Conservation (phyloP, 2,329 filamentous ascomycete genomes). For the Fonsecaea nubica region DNA sequence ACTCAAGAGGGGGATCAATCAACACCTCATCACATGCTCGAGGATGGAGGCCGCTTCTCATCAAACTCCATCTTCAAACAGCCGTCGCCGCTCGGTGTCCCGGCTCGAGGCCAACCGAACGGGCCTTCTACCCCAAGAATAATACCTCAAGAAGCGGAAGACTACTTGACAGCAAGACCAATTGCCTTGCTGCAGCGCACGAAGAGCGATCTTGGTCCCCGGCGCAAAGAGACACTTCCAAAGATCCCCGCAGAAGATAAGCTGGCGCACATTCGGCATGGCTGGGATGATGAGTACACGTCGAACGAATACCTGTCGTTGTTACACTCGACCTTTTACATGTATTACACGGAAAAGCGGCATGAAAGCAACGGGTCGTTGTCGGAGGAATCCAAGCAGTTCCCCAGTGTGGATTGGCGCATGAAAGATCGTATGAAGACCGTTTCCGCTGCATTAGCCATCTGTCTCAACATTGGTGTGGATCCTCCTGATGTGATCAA, state of each 20-base stretch:
- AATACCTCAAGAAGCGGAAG: slow-evolving; percentile 36
- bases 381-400: slow-evolving; percentile 61
- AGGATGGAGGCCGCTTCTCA: slow-evolving; percentile 19
- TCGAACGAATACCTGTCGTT: slow-evolving; percentile 87
- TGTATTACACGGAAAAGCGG: slow-evolving; percentile 98
- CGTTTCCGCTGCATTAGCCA: slow-evolving; percentile 88
- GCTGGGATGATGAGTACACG: slow-evolving; percentile 90
- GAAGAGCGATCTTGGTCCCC: slow-evolving; percentile 60
- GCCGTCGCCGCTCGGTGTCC: slow-evolving; percentile 20
- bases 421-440: slow-evolving; percentile 97
- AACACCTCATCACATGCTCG: slow-evolving; percentile 10
- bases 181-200: slow-evolving; percentile 52
- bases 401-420: slow-evolving; percentile 85
- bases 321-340: slow-evolving; percentile 94
- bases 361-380: slow-evolving; percentile 94
- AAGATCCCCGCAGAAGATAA: slow-evolving; percentile 55
- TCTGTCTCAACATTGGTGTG: slow-evolving; percentile 96
- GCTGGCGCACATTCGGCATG: slow-evolving; percentile 72
- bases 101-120: slow-evolving; percentile 22
- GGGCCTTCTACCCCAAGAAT: slow-evolving; percentile 28
- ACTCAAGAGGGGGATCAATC: slow-evolving; percentile 29
- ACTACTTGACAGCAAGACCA: slow-evolving; percentile 29
- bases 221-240: slow-evolving; percentile 47
- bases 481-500: slow-evolving; percentile 97
- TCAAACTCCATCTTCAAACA: slow-evolving; percentile 23